Base-by-base conservation (phyloP, 1,139 yeast genomes). In the Chernovozyma sophiae-reginae region DNA sequence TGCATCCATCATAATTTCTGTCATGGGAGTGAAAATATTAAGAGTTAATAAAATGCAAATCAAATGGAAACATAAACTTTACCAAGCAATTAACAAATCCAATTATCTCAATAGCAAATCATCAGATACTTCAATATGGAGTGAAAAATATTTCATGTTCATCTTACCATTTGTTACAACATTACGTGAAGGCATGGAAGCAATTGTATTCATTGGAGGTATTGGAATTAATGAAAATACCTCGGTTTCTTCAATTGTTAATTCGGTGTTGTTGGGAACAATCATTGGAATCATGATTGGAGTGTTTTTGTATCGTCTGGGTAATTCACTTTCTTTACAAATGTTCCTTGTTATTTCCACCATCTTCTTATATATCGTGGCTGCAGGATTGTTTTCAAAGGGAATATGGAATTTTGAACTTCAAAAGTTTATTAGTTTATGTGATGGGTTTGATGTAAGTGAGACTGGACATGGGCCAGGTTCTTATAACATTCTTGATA, bases 11-110 rank as follows among this genome's bases (percentile, higher is more conserved):
- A 67, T 69, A 32, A 69, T 69, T 15, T 66, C 74, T 1, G 56
- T 64, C 4, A 69, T 69, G 75, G 75, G 74, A 1, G 47, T 67
- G 16, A 67, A 68, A 39, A 65, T 69, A 12, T 53, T 69, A 25
- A 51, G 74, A 26, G 71, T 69, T 18, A 65, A 57, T 40, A 62
- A 56, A 36, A 78, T 87, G 87, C 86, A 86, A 62, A 79, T 78
- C 43, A 87, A 87, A 60, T 89, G 97, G 97, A 77, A 84, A 51
- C 62, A 75, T 39, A 86, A 85, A 58, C 72, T 86, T 25, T 49
- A 58, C 2, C 27, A 38, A 11, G 43, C 59, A 8, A 44, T 60
- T 19, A 39, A 46, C 13, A 46, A 45, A 31, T 52, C 61, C 1
- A 45, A 50, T 20, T 49, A 45, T 15, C n/a, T 28, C 6, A 5